Percentiles rank a stretch among this genome's conserved stretches.
Evolutionary conservation across 495 filamentous ascomycete species (phyloP).

Genomic region (Daldinia childiae): DNA sequence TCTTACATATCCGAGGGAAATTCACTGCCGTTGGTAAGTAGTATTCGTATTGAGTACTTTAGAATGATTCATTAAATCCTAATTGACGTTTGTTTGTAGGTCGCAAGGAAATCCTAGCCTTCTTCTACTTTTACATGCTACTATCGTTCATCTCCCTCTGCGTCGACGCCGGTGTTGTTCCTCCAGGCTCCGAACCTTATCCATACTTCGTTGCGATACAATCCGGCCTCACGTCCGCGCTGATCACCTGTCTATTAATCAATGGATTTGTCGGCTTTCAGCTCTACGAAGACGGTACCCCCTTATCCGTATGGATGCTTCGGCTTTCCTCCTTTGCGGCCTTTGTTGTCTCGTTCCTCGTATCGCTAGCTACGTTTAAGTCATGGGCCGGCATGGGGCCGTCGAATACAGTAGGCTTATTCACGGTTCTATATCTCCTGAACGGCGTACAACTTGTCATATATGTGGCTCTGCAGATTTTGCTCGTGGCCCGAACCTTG

Average conservation of each 20-base stretch:
- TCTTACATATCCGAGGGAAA: constrained; percentile 93
- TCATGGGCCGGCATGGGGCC: constrained; percentile 87
- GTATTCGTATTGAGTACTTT: not conserved
- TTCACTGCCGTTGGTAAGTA: constrained; percentile 97
- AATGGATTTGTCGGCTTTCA: constrained; percentile 99
- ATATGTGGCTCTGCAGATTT: constrained; percentile 86
- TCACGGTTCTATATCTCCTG: constrained; percentile 90
- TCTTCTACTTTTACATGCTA: constrained; percentile 97
- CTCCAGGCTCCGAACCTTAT: constrained; percentile 79
- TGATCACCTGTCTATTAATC: constrained; percentile 89
- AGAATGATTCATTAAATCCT: constrained; percentile 9
- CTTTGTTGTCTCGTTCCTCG: constrained; percentile 86
- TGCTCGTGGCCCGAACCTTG: constrained; percentile 89
- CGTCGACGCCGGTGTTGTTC: constrained; percentile 92
- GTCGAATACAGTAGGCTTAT: constrained; percentile 85
- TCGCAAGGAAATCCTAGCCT: constrained; percentile 95
- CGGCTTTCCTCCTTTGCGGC: constrained; percentile 78
- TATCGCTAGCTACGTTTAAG: constrained; percentile 93
- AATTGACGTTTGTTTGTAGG: constrained; percentile 64
- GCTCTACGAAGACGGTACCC: constrained; percentile 98
- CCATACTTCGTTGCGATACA: constrained; percentile 93
- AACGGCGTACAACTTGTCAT: constrained; percentile 86
- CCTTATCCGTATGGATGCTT: constrained; percentile 92
- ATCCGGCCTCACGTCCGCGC: constrained; percentile 86
- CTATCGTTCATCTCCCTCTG: constrained; percentile 88